phyloP scores from a whole-genome alignment of 2,329 filamentous ascomycete species.

The Colletotrichum tropicale region DNA sequence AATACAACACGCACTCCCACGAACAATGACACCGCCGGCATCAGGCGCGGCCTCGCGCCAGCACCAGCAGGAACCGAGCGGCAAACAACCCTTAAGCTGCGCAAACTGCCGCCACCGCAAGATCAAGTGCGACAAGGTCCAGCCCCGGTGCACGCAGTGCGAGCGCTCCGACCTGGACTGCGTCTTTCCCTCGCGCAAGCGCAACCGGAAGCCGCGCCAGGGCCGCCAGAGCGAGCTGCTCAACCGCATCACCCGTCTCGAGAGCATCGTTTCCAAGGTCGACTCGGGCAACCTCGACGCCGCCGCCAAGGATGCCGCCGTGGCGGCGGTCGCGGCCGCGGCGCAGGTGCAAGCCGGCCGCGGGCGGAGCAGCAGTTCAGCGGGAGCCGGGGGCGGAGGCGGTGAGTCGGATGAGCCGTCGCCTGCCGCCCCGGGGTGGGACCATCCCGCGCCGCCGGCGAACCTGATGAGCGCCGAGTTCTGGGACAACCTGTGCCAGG shows the following conservation, averaged over 20 bases:
- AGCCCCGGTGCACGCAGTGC: constrained; percentile 59
- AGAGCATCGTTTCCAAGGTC: constrained; percentile 49
- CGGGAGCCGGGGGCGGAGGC: background rate
- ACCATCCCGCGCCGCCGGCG: constrained; percentile 26
- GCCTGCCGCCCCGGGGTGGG: constrained; percentile 10
- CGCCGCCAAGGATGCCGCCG: background rate
- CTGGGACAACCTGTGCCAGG: constrained; percentile 46
- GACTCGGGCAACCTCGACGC: constrained; percentile 29
- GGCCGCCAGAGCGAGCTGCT: constrained; percentile 48
- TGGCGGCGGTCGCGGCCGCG: background rate
- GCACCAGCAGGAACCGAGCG: background rate
- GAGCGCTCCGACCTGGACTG: constrained; percentile 51
- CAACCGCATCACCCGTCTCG: constrained; percentile 46
- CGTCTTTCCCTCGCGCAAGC: constrained; percentile 48
- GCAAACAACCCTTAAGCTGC: constrained; percentile 52
- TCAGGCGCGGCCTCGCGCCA: background rate
- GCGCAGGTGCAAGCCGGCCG: background rate
- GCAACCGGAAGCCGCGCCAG: constrained; percentile 42
- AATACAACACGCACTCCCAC: background rate
- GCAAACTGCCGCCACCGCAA: constrained; percentile 68
- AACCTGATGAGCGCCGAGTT: constrained; percentile 48
- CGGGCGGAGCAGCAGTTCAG: constrained; percentile 24
- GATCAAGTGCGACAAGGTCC: constrained; percentile 61
- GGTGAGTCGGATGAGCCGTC: background rate
- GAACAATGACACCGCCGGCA: constrained; percentile 6